Percentiles rank a stretch among this genome's conserved stretches.
These are phyloP conservation scores for Fusarium sublunatum DNA, from an alignment of 2,329 filamentous ascomycete genomes.

Conservation along the genomic window DNA sequence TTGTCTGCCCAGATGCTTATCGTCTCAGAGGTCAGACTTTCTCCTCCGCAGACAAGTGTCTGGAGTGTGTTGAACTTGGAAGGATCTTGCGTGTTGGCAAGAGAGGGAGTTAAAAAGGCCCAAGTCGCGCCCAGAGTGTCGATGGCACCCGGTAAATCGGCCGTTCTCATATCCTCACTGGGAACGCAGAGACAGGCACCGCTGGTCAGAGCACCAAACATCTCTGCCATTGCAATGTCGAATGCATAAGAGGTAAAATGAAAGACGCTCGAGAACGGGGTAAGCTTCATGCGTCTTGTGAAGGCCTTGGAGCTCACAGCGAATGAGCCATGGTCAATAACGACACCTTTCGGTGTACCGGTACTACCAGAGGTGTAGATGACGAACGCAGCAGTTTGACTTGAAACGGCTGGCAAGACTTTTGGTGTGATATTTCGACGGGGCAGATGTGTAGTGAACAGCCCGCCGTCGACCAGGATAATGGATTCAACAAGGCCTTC, in stretches of 20 bases:
- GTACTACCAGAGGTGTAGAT: constrained; percentile 45
- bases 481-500: neutral
- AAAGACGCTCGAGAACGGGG: constrained; percentile 16
- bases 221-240: constrained; percentile 41
- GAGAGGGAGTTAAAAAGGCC: constrained; percentile 42
- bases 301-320: constrained; percentile 17
- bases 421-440: neutral
- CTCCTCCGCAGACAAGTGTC: constrained; percentile 39
- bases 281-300: constrained; percentile 22
- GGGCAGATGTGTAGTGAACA: neutral
- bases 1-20: constrained; percentile 32
- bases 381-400: constrained; percentile 20
- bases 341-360: constrained; percentile 40
- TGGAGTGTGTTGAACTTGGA: constrained; percentile 23
- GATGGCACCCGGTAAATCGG: constrained; percentile 29
- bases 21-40: constrained; percentile 30
- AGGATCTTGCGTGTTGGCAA: constrained; percentile 40
- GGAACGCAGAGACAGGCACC: constrained; percentile 44
- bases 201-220: constrained; percentile 4
- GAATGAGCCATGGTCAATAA: constrained; percentile 38
- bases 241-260: constrained; percentile 45
- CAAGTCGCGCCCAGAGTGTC: constrained; percentile 30
- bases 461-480: neutral
- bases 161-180: constrained; percentile 38
- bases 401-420: neutral